Evolutionary conservation across 1,284 basidiomycete genomes (phyloP).

Genomic region (Ceratobasidium sp.): DNA sequence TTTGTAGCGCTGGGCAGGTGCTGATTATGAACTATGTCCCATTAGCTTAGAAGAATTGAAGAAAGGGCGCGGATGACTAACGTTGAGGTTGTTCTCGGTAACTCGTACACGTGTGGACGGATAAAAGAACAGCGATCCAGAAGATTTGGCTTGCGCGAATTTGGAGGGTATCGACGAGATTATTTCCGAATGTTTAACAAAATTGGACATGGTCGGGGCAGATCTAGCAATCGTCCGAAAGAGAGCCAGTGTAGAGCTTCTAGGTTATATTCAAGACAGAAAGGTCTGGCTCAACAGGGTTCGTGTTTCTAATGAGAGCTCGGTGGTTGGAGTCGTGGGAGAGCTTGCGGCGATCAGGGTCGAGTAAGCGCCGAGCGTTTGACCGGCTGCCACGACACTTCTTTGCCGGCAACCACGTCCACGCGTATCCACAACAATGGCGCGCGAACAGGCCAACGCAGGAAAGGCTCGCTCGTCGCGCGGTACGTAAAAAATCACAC

Average conservation of each 20-base stretch:
- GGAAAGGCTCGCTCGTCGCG: background rate
- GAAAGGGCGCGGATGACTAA: constrained; percentile 46
- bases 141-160: constrained; percentile 66
- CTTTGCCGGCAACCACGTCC: background rate
- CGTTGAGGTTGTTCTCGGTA: constrained; percentile 67
- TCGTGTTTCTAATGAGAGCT: background rate
- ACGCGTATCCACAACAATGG: background rate
- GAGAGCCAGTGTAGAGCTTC: background rate
- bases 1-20: constrained; percentile 78
- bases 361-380: constrained; percentile 16
- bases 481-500: background rate
- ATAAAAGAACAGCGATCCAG: constrained; percentile 78
- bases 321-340: constrained; percentile 7
- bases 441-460: background rate
- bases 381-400: background rate
- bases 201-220: background rate
- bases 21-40: constrained; percentile 74
- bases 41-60: constrained; percentile 6
- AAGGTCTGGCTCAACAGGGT: background rate
- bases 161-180: constrained; percentile 62
- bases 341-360: background rate
- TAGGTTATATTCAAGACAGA: background rate
- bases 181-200: constrained; percentile 52
- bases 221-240: background rate
- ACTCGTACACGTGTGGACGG: constrained; percentile 69